These are phyloP conservation scores for Fusarium secorum DNA, from an alignment of 2,329 filamentous ascomycete species.

Conservation along the genomic window DNA sequence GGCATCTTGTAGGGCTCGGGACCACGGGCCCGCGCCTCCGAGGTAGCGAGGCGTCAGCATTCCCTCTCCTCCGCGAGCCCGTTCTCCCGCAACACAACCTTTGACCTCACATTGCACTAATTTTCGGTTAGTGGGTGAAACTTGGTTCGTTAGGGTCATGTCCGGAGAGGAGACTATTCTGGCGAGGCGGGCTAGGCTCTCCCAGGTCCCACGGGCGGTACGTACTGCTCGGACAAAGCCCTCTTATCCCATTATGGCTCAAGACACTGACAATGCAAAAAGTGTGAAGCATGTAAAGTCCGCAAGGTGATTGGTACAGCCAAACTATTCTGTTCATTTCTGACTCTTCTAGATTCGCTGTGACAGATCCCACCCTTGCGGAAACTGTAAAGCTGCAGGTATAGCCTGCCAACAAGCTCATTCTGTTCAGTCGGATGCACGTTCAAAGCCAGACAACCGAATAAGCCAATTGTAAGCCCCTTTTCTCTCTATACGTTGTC, in stretches of 20 bases:
- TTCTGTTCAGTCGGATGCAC: slow-evolving; percentile 5
- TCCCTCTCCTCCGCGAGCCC: background rate
- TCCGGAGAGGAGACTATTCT: slow-evolving; percentile 26
- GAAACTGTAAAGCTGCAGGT: slow-evolving; percentile 23
- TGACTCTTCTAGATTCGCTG: slow-evolving; percentile 17
- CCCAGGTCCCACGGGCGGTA: slow-evolving; percentile 26
- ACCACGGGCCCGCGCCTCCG: slow-evolving; percentile 22
- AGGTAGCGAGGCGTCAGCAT: slow-evolving; percentile 22
- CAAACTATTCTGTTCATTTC: accelerated
- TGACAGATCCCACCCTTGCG: slow-evolving; percentile 21
- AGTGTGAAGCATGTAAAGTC: slow-evolving; percentile 32
- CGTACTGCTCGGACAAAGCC: background rate
- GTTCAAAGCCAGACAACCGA: slow-evolving; percentile 17
- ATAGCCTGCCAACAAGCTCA: slow-evolving; percentile 26
- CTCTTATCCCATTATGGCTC: background rate
- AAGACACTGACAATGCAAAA: background rate
- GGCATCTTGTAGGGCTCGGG: background rate
- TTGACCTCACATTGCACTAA: background rate
- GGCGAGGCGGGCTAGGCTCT: slow-evolving; percentile 18
- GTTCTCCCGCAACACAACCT: background rate
- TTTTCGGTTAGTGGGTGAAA: background rate
- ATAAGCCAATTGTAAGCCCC: slow-evolving; percentile 15
- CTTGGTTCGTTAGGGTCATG: background rate
- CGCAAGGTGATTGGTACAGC: slow-evolving; percentile 9
- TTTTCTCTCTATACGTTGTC: accelerated